Evolutionary conservation across 2,329 filamentous ascomycete genomes (phyloP), one percentile per base, ranked within the genome.

Genomic region (Monilinia laxa): DNA sequence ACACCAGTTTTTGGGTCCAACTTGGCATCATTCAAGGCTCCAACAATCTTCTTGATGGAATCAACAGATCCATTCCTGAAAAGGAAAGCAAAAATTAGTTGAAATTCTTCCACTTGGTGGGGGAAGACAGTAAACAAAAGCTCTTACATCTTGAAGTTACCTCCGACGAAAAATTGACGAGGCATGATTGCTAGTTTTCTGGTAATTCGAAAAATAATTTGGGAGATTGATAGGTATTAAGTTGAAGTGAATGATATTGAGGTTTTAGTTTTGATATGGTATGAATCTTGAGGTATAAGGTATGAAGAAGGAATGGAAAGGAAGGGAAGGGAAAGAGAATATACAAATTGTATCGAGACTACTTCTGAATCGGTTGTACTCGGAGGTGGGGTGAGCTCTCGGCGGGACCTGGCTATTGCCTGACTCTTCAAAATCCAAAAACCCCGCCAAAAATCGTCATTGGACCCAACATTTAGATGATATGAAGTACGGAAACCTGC

Each of bases 101-200:
- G 64, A 66, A 54, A 66, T 54, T 42, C 38, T 54, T 35, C 47
- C 35, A 23, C 14, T 62, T 62, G 56, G 49, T 53, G 49, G 63
- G 49, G 70, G 42, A 28, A 40, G 45, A 45, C 45, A 31, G 63
- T 53, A 53, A 62, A 62, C 56, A 53, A 40, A 49, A 68, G 56
- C 49, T 80, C 85, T 78, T 83, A 96, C 93, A 98, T 98, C 87
- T 99, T 98, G 85, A 98, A 98, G 90, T 99, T 99, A 79, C 93
- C 93, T 81, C 93, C 93, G 80, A 97, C 91, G 81, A 97, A 96
- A 86, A 96, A 97, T 85, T 93, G 90, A 85, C 93, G 93, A 86
- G 89, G 86, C 93, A 96, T 97, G 75, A 71, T 77, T 74, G 69
- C 70, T 67, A 68, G 69, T 68, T 62, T 66, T 62, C 47, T 62